These are phyloP conservation scores for Excoecaria cochinchinensis DNA, from an alignment of 345 rosid species.

Conservation along the genomic window DNA sequence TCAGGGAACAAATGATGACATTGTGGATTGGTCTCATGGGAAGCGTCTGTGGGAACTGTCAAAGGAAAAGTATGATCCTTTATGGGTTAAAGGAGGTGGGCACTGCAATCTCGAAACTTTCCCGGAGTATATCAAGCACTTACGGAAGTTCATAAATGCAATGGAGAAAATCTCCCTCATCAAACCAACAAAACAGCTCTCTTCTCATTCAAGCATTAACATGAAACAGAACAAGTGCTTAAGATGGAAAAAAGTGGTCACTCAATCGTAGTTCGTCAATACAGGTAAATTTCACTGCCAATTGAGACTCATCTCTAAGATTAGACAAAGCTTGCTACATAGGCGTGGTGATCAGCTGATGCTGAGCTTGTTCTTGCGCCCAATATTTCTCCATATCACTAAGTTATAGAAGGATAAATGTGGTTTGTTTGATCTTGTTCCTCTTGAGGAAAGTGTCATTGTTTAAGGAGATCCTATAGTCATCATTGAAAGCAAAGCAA, in stretches of 20 bases:
- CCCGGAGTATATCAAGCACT: conserved; percentile 87
- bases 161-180: conserved; percentile 82
- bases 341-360: too few relatives aligned
- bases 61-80: conserved; percentile 83
- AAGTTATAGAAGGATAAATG: conserved; percentile 7
- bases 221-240: conserved; percentile 50
- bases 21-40: conserved; percentile 87
- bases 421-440: conserved; percentile 25
- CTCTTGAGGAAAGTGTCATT: conserved; percentile 5
- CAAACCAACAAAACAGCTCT: conserved; percentile 48
- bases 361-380: too few relatives aligned
- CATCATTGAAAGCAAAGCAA: background rate
- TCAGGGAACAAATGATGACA: conserved; percentile 91
- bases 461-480: conserved; percentile 9
- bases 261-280: too few relatives aligned
- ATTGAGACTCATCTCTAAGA: background rate
- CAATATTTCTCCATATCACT: too few relatives aligned
- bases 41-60: conserved; percentile 91
- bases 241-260: conserved; percentile 34
- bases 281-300: too few relatives aligned
- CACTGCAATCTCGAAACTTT: conserved; percentile 96
- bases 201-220: conserved; percentile 55
- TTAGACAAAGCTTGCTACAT: too few relatives aligned
- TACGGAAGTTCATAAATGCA: conserved; percentile 71
- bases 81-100: conserved; percentile 98